Evolutionary conservation across 192 early-diverging fungal species (phyloP), one percentile per base, ranked within the genome.

Genomic region (Backusella tuberculispora): DNA sequence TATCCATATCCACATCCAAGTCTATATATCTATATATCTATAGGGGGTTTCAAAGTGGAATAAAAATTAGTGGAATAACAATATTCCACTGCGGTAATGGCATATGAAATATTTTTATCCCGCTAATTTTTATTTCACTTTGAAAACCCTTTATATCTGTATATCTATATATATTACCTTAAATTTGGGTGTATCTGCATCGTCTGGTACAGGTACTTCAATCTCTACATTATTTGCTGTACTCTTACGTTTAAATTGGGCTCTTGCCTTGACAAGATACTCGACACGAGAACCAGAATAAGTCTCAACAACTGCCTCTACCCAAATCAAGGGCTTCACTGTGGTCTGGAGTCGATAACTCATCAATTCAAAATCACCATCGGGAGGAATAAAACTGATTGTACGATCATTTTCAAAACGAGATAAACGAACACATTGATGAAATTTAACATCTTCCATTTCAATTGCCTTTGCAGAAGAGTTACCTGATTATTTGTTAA

Each of bases 181-280:
- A 84, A 99, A 99, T 79, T 76, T 76, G 38, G 96, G 96, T 74
- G 96, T 91, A 74, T 98, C 98, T 0, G 96, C 95, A 85, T 99
- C 98, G 72, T 95, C 94, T 29, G 98, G 95, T 7, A 99, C 98
- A n/a, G 98, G 98, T 14, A 99, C 93, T 65, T 92, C 81, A 67
- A 99, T 98, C 83, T 98, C 97, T 14, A 99, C 98, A 81, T 98
- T 97, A 74, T 97, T 99, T 17, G 98, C 98, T 6, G 96, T 94
- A 37, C 96, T 98, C 42, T 96, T 87, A 69, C 94, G 92, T 87
- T 99, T 99, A 82, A 99, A 99, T 83, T 98, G 97, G 21, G 94
- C 96, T 78, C 91, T 96, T 48, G 96, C 98, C 89, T 98, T 92
- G 83, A 99, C 90, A 90, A 98, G 92, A 78, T 94, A 98, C 83